A percentile compares a stretch with the other conserved stretches of the same genome.
phyloP scores from a whole-genome alignment of 2,329 filamentous ascomycete species.

The Phialocephala sp. region DNA sequence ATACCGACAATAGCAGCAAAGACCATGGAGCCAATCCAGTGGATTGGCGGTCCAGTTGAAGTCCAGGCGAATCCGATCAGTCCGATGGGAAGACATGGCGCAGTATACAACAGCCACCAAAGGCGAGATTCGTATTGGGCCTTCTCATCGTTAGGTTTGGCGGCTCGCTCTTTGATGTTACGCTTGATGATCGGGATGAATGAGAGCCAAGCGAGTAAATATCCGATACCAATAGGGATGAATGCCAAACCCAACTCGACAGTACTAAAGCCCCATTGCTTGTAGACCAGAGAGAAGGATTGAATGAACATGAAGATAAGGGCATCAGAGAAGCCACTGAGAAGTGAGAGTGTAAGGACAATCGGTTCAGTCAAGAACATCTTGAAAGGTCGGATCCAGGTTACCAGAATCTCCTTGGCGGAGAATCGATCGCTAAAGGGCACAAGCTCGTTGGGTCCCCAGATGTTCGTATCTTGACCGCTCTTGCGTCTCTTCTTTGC shows the following conservation, averaged over 20 bases:
- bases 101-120: conserved; percentile 67
- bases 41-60: conserved; percentile 64
- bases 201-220: conserved; percentile 63
- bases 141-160: conserved; percentile 57
- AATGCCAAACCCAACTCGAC: conserved; percentile 65
- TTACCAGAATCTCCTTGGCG: conserved; percentile 58
- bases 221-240: conserved; percentile 70
- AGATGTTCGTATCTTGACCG: conserved; percentile 61
- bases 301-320: conserved; percentile 82
- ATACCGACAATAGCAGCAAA: conserved; percentile 71
- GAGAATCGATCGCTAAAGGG: conserved; percentile 64
- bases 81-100: conserved; percentile 66
- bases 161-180: conserved; percentile 56
- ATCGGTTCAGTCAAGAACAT: conserved; percentile 80
- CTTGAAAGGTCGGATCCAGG: conserved; percentile 69
- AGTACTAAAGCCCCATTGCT: conserved; percentile 67
- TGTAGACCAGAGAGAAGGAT: conserved; percentile 70
- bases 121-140: conserved; percentile 74
- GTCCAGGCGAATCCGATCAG: conserved; percentile 75
- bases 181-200: conserved; percentile 63
- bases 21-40: conserved; percentile 72
- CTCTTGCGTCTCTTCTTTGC: conserved; percentile 74
- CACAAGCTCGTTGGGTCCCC: conserved; percentile 74
- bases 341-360: conserved; percentile 70
- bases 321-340: conserved; percentile 75